Percentiles rank a stretch among this genome's conserved stretches.
phyloP scores from a whole-genome alignment of 768 basidiomycete genomes.

The Dentipellis fragilis region DNA sequence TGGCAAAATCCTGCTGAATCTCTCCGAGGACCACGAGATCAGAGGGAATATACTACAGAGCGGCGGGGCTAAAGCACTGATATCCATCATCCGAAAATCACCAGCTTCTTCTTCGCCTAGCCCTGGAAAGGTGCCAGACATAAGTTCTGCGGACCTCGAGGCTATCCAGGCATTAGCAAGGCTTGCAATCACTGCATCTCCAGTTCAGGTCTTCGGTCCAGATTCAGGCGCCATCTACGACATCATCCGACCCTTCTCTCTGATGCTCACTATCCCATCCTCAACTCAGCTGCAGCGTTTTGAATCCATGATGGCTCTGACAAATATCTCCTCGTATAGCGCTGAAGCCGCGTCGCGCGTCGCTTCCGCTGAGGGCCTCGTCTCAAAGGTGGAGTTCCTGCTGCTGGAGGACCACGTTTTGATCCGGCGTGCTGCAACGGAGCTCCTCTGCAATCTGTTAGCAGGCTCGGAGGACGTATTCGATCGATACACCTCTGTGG shows the following conservation, averaged over 20 bases:
- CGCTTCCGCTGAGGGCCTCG: constrained; percentile 45
- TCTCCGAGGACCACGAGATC: constrained; percentile 71
- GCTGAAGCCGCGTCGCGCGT: constrained; percentile 58
- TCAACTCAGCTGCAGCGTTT: constrained; percentile 77
- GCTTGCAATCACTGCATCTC: constrained; percentile 85
- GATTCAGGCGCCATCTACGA: constrained; percentile 68
- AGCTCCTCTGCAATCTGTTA: constrained; percentile 88
- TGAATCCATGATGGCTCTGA: constrained; percentile 92
- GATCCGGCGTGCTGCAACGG: constrained; percentile 78
- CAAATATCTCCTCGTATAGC: constrained; percentile 81
- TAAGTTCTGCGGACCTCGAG: constrained; percentile 39
- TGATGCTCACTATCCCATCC: constrained; percentile 58
- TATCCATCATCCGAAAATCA: constrained; percentile 42
- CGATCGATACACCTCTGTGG: constrained; percentile 45
- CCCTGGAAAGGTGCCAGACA: constrained; percentile 16
- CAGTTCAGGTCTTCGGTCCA: constrained; percentile 85
- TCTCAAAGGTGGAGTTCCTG: constrained; percentile 60
- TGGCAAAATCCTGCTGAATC: constrained; percentile 54
- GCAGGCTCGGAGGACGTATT: constrained; percentile 69
- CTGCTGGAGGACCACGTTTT: constrained; percentile 77
- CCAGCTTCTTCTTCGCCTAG: constrained; percentile 27
- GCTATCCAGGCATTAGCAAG: constrained; percentile 88
- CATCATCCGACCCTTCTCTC: constrained; percentile 71
- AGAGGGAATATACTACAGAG: constrained; percentile 68
- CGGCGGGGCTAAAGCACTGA: constrained; percentile 66